Conservation (phyloP, 2,329 filamentous ascomycete genomes). For the Beauveria sp. region DNA sequence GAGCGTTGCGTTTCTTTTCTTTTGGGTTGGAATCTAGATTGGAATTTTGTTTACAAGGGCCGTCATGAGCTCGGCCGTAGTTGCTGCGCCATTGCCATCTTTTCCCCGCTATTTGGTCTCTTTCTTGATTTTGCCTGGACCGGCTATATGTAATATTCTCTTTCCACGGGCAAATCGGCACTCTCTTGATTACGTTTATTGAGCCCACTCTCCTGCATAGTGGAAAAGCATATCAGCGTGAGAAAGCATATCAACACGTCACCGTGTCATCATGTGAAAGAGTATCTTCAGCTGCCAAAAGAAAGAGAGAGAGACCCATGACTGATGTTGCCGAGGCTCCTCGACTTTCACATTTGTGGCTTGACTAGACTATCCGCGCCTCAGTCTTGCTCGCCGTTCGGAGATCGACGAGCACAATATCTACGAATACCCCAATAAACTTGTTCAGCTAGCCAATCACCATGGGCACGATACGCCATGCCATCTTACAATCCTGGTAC, state of each 20-base stretch:
- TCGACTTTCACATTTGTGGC: neutral
- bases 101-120: neutral
- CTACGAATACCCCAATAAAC: too few species aligned
- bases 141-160: neutral
- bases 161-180: neutral
- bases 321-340: neutral
- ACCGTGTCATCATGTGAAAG: neutral
- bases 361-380: neutral
- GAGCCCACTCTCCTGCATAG: neutral
- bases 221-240: too few species aligned
- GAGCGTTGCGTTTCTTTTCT: neutral
- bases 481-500: too few species aligned
- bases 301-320: neutral
- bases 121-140: neutral
- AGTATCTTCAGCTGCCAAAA: neutral
- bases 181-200: neutral
- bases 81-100: neutral
- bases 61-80: slow-evolving; percentile 7
- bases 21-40: slow-evolving; percentile 3
- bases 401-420: too few species aligned
- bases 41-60: neutral
- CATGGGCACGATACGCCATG: too few species aligned
- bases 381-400: too few species aligned
- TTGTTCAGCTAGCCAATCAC: too few species aligned
- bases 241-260: neutral